These are phyloP conservation scores for Ascochyta fabae DNA, from an alignment of 2,329 filamentous ascomycete species.

Conservation along the genomic window DNA sequence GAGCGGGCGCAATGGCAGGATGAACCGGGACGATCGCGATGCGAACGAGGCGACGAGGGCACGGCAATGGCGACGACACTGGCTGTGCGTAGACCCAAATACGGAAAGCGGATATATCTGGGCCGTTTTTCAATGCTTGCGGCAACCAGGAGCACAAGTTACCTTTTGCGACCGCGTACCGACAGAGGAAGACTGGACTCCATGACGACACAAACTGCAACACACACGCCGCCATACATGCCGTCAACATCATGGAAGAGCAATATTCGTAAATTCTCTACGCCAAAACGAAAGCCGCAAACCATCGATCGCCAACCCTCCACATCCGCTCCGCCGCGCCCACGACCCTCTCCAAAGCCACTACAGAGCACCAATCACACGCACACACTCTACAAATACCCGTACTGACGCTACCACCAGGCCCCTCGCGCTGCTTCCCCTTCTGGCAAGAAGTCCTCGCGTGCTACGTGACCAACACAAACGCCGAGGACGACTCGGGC, in stretches of 20 bases:
- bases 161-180: not conserved
- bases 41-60: constrained; percentile 4
- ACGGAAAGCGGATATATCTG: not conserved
- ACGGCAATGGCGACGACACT: not conserved
- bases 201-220: not conserved
- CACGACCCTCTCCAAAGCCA: not conserved
- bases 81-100: not conserved
- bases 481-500: constrained; percentile 75
- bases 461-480: constrained; percentile 96
- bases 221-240: not conserved
- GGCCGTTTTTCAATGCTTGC: not conserved
- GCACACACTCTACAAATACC: not conserved
- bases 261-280: not conserved
- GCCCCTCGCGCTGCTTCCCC: constrained; percentile 86
- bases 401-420: constrained; percentile 47
- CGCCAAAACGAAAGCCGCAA: not conserved
- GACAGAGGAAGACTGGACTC: not conserved
- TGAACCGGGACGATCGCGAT: constrained; percentile 13
- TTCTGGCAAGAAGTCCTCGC: constrained; percentile 99
- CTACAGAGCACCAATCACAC: not conserved
- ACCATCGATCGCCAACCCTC: not conserved
- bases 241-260: not conserved
- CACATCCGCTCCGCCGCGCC: not conserved
- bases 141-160: not conserved
- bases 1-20: constrained; percentile 29